Evolutionary conservation across 345 rosid genomes (phyloP), one percentile per base, ranked within the genome.

Genomic region (Lumnitzera littorea): DNA sequence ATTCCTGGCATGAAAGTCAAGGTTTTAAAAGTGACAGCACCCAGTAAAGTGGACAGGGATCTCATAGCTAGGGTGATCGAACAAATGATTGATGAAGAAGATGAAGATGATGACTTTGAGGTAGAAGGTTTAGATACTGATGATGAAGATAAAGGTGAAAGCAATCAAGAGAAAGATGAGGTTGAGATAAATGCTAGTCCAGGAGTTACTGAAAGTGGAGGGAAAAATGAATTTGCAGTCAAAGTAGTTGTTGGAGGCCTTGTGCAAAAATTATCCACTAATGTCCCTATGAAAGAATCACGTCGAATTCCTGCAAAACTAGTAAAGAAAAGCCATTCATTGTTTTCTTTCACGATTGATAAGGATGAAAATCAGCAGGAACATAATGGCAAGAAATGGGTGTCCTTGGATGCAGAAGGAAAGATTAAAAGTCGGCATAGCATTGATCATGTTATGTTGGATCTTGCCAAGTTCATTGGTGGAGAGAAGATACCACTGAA

Each of bases 401-500:
- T 78, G 62, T 65, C 81, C 43, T 61, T 61, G 53, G 87, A 70
- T 61, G 80, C 74, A 61, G 84, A 87, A 72, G 71, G 78, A 55
- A 87, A 78, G 79, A 67, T 80, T 70, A 78, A 27, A 69, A 80
- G 87, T 64, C 86, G 78, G 69, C 88, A 72, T 24, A 84, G 86
- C 66, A 63, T 76, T 31, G 91, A 89, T 59, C 73, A 71, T 66
- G 75, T 92, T 58, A 84, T 82, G 86, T 70, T 80, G 70, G 96
- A 89, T 73, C 83, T 92, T 49, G 86, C 96, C 20, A 92, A 89
- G 63, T 77, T 82, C 62, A 76, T 92, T 72, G 94, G 89, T 58
- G 81, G 65, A 67, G 91, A 92, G 77, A 89, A 89, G 80, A 87
- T 92, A 79, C 91, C 98, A 20, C 47, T 82, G 72, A 87, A 92